Conservation (phyloP, 257 asterid genomes). For the Jaltomata sinuosa region DNA sequence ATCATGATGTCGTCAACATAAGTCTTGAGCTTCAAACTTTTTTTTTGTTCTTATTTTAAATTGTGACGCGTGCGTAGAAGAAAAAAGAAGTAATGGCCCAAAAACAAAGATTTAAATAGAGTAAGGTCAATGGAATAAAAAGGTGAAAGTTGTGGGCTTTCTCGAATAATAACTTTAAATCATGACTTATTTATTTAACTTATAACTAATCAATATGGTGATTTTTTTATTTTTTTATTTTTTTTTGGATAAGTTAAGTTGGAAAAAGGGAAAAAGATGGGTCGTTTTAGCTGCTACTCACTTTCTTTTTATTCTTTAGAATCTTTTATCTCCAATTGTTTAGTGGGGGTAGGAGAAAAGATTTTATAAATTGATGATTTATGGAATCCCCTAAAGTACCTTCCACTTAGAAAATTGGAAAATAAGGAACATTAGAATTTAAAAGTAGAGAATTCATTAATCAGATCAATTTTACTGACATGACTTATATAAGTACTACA, state of each 20-base stretch:
- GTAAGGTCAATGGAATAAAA: slow-evolving; percentile 10
- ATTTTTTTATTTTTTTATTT: background rate
- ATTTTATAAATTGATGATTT: background rate
- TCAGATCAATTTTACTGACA: background rate
- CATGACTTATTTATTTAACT: background rate
- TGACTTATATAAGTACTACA: background rate
- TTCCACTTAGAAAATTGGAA: background rate
- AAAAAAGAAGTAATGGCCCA: background rate
- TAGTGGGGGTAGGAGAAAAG: slow-evolving; percentile 11
- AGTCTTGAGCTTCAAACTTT: background rate
- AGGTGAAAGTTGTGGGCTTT: slow-evolving; percentile 10
- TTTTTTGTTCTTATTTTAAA: background rate
- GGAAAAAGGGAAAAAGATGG: background rate
- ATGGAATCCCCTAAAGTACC: background rate
- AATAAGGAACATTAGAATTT: background rate
- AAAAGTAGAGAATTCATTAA: background rate
- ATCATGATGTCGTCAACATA: slow-evolving; percentile 7
- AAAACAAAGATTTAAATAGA: background rate
- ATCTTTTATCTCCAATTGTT: background rate
- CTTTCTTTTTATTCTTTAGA: background rate
- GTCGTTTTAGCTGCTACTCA: background rate
- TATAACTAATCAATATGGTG: background rate
- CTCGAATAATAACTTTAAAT: background rate
- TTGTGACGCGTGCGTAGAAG: background rate
- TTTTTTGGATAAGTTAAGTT: slow-evolving; percentile 5